Evolutionary conservation across 768 basidiomycete species (phyloP).

Genomic region (Mycena vulgaris): DNA sequence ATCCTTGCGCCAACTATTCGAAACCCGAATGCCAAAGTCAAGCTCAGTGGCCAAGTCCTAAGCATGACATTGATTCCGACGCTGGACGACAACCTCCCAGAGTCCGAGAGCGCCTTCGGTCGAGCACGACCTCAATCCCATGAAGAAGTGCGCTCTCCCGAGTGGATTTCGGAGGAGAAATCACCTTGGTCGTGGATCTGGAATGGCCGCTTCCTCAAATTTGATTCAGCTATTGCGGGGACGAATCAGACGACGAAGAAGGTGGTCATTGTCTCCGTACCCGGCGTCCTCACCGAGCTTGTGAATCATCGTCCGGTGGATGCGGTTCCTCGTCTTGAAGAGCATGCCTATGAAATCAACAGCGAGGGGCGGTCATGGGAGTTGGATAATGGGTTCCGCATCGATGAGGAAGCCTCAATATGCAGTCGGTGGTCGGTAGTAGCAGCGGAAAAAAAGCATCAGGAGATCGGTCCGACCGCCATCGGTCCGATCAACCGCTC

Average conservation of each 20-base stretch:
- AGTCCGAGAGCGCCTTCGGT: not conserved
- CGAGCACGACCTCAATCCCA: not conserved
- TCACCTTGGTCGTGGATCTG: conserved; percentile 24
- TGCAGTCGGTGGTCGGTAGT: no score
- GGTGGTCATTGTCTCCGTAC: conserved; percentile 10
- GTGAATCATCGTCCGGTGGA: conserved; percentile 8
- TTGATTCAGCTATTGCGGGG: conserved; percentile 8
- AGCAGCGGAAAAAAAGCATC: no score
- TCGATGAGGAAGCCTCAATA: no score
- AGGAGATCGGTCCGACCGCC: no score
- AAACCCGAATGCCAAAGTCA: conserved; percentile 20
- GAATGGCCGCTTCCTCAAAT: conserved; percentile 14
- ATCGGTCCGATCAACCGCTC: no score
- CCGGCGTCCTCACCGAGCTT: conserved; percentile 16
- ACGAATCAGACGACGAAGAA: conserved; percentile 23
- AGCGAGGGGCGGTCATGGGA: conserved; percentile 20
- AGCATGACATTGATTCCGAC: conserved; percentile 9
- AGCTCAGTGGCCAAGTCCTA: conserved; percentile 19
- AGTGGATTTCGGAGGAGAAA: not conserved
- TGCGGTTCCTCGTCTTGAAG: conserved; percentile 7
- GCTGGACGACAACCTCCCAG: not conserved
- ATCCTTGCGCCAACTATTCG: not conserved
- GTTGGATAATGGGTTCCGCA: conserved; percentile 10
- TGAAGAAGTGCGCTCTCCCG: not conserved
- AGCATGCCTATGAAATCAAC: conserved; percentile 13